These are phyloP conservation scores for Coemansia sp. DNA, from an alignment of 192 early-diverging fungal species.

Conservation along the genomic window DNA sequence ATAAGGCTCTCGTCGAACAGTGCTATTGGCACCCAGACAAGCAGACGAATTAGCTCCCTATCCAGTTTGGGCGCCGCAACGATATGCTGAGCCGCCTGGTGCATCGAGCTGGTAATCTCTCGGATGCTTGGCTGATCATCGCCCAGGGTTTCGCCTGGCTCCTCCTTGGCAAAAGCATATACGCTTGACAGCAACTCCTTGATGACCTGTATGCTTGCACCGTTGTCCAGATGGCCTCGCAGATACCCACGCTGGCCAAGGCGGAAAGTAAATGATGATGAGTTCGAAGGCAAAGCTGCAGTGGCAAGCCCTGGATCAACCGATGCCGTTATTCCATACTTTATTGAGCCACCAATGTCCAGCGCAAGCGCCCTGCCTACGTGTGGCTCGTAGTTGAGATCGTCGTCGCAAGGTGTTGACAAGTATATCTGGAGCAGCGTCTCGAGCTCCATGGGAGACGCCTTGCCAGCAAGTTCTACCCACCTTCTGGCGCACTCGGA, in stretches of 20 bases:
- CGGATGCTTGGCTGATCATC: constrained; percentile 15
- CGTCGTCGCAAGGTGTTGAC: constrained; percentile 60
- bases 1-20: constrained; percentile 78
- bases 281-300: constrained; percentile 27
- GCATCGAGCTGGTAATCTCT: constrained; percentile 21
- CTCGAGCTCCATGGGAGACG: constrained; percentile 71
- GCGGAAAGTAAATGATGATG: constrained; percentile 43
- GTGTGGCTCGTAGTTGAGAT: constrained; percentile 61
- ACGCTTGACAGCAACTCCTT: constrained; percentile 36
- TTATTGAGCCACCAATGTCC: constrained; percentile 55
- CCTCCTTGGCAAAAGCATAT: constrained; percentile 27
- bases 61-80: constrained; percentile 20
- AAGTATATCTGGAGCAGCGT: constrained; percentile 70
- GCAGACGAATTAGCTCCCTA: constrained; percentile 69
- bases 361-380: constrained; percentile 73
- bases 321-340: constrained; percentile 15
- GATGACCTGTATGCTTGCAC: constrained; percentile 27
- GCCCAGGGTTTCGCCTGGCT: constrained; percentile 24
- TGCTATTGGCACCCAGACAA: constrained; percentile 85
- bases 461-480: constrained; percentile 62
- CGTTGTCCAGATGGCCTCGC: constrained; percentile 33
- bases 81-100: constrained; percentile 32
- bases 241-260: constrained; percentile 39
- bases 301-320: constrained; percentile 10
- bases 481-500: constrained; percentile 66